Conservation (phyloP, 2,329 filamentous ascomycete genomes). For the Fusarium sp. region DNA sequence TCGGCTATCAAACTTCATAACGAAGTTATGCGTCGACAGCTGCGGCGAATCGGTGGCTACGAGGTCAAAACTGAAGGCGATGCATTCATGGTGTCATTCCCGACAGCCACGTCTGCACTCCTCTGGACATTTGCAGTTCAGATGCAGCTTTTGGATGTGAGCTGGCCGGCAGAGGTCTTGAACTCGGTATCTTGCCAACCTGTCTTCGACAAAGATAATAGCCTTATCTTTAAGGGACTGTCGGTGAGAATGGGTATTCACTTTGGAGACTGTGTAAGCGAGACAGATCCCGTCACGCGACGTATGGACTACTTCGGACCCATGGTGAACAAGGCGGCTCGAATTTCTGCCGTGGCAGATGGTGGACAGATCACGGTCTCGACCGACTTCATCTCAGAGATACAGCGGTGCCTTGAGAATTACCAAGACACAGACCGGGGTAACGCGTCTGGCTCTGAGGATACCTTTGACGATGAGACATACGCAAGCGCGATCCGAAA, state of each 20-base stretch:
- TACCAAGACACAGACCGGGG: conserved; percentile 85
- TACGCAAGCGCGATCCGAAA: conserved; percentile 81
- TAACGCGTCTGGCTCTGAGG: conserved; percentile 73
- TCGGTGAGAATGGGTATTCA: conserved; percentile 98
- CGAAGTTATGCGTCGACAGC: conserved; percentile 91
- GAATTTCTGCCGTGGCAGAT: conserved; percentile 93
- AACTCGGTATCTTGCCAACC: conserved; percentile 86
- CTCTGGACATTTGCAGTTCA: conserved; percentile 98
- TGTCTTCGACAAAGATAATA: conserved; percentile 82
- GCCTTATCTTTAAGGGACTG: conserved; percentile 90
- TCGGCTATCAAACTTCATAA: conserved; percentile 98
- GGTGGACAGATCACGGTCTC: conserved; percentile 97
- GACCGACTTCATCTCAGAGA: conserved; percentile 95
- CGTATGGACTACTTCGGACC: conserved; percentile 99
- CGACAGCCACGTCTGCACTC: conserved; percentile 91
- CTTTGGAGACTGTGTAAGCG: conserved; percentile 92
- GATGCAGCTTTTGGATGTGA: conserved; percentile 83
- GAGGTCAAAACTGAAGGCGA: conserved; percentile 99
- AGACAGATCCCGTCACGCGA: conserved; percentile 93
- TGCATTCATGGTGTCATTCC: conserved; percentile 99
- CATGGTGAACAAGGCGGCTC: conserved; percentile 97
- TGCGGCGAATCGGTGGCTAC: conserved; percentile 93
- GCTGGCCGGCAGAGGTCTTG: conserved; percentile 93
- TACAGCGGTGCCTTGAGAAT: conserved; percentile 87
- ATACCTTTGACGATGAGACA: conserved; percentile 74